These are phyloP conservation scores for Datura wrightii DNA, from an alignment of 257 asterid species.

Conservation along the genomic window DNA sequence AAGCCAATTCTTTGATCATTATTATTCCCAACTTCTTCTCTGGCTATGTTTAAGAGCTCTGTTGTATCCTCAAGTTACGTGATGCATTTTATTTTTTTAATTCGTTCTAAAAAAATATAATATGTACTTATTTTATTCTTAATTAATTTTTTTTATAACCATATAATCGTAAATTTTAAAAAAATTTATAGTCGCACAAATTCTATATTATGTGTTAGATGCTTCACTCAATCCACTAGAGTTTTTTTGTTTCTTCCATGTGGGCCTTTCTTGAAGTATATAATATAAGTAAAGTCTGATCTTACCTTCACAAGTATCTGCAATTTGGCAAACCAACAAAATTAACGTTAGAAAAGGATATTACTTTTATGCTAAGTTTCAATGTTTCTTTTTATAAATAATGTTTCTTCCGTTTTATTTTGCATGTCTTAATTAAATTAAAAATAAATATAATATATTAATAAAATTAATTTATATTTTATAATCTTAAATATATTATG, in stretches of 20 bases:
- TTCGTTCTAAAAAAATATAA: no score
- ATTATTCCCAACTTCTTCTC: neutral
- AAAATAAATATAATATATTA: no score
- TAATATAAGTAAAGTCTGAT: neutral
- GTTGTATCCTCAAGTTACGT: no score
- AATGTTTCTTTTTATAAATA: neutral
- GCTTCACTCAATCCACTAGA: neutral
- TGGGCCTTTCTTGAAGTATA: neutral
- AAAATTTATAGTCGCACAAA: no score
- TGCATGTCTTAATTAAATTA: no score
- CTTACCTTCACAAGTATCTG: neutral
- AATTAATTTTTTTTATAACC: no score
- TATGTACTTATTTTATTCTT: no score
- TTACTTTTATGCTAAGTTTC: neutral
- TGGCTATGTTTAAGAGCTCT: neutral
- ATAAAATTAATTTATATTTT: no score
- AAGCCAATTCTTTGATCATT: constrained; percentile 10
- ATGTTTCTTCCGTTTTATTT: neutral
- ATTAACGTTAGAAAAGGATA: neutral
- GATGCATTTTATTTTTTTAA: no score
- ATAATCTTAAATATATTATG: no score
- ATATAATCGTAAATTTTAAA: no score
- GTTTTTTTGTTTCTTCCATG: neutral
- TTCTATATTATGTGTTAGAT: neutral
- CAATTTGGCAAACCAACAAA: constrained; percentile 22